Base-by-base conservation (phyloP, 176 grass and related monocot species). In the Panicum miliaceum region DNA sequence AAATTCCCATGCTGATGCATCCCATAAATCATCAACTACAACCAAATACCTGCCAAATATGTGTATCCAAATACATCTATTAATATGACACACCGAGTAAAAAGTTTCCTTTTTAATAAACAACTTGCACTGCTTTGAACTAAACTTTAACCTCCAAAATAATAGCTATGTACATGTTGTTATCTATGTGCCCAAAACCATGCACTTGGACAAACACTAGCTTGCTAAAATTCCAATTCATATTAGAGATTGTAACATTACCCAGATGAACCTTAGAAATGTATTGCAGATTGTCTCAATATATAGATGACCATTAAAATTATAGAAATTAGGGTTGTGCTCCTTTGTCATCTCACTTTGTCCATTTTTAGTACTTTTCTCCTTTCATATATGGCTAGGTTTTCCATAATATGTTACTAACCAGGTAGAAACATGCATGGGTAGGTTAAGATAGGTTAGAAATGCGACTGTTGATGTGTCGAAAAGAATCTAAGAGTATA, bases 11-110 rank as follows among this genome's bases (percentile, higher is more conserved):
- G n/a, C 37, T 3, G 75, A 61, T 61, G 35, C 6, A 77, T 77
- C 37, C 54, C 75, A 77, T 61, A 77, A 26, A 43, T 77, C 56
- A 61, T 77, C 75, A 61, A 45, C 52, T 8, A 77, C 75, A 18
- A 61, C 6, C 13, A 77, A 77, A 43, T 77, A 77, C 75, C 56
- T 77, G 37, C 32, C 1, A 77, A 77, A 43, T 18, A 5, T 61
- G 19, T 73, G 3, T 22, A 7, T 73, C 15, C 0, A 52, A 12
- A 35, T 45, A 73, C 45, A 73, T 19, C 3, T 43, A 47, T 47
- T 29, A 48, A 16, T 47, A 42, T 48, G 12, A 25, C 9, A 23
- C 34, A 12, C 5, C 22, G 6, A 20, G 38, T 69, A n/a, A 22
- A 22, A 22, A 2, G 7, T 1, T 67, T 67, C 35, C 10, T 20